These are phyloP conservation scores for Chaetomium globosum DNA, from an alignment of 2,329 filamentous ascomycete genomes.

Conservation along the genomic window DNA sequence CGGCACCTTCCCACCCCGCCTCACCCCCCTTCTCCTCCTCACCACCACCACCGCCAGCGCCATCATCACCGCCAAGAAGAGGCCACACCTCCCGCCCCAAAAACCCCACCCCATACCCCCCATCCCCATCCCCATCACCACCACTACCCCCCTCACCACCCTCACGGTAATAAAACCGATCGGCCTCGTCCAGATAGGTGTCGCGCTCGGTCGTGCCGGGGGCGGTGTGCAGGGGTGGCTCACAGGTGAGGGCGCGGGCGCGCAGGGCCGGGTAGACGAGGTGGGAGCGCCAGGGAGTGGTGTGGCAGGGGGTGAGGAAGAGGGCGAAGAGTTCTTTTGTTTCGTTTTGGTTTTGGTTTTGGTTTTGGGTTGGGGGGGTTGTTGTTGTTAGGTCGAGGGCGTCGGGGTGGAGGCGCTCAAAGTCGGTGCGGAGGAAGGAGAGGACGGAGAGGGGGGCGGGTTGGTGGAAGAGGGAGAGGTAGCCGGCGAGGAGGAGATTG, in stretches of 20 bases:
- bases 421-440: constrained; percentile 72
- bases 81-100: constrained; percentile 58
- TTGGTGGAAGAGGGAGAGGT: constrained; percentile 77
- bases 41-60: not conserved
- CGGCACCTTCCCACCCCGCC: constrained; percentile 47
- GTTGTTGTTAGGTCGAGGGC: constrained; percentile 38
- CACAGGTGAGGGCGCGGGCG: constrained; percentile 86
- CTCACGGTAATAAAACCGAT: constrained; percentile 73
- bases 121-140: not conserved
- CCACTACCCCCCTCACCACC: not conserved
- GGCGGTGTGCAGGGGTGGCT: constrained; percentile 73
- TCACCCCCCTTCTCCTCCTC: too few relatives aligned
- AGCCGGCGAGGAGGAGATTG: constrained; percentile 73
- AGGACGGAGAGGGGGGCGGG: constrained; percentile 76
- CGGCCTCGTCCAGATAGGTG: constrained; percentile 83
- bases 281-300: constrained; percentile 91
- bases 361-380: constrained; percentile 11
- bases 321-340: constrained; percentile 63
- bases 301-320: constrained; percentile 95
- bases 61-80: not conserved
- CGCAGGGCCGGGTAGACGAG: constrained; percentile 73
- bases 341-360: constrained; percentile 37
- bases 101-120: constrained; percentile 49
- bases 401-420: constrained; percentile 60
- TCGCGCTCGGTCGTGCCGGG: constrained; percentile 64